These are phyloP conservation scores for Monilinia vaccinii-corymbosi DNA, from an alignment of 2,329 filamentous ascomycete genomes.

Conservation along the genomic window DNA sequence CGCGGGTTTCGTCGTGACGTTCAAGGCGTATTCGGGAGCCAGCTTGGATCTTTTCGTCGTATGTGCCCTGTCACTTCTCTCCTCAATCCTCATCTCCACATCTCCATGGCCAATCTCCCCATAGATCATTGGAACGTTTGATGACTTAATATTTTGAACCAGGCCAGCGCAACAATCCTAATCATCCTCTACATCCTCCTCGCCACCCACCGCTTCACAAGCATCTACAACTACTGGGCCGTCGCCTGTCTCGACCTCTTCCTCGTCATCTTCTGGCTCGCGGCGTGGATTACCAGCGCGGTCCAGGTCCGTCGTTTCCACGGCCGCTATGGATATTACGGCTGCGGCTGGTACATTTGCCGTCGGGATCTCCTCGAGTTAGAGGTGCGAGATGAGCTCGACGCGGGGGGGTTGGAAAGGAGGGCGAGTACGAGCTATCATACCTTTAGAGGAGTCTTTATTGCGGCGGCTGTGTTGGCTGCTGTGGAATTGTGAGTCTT, in stretches of 20 bases:
- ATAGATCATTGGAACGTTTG: too few relatives aligned
- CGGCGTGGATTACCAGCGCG: not conserved
- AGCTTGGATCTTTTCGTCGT: constrained; percentile 3
- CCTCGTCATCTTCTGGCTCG: constrained; percentile 2
- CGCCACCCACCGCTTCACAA: not conserved
- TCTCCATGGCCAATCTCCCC: too few relatives aligned
- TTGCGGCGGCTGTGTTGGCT: not conserved
- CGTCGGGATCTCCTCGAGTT: not conserved
- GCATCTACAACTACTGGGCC: constrained; percentile 5
- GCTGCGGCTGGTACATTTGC: not conserved
- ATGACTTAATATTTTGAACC: too few relatives aligned
- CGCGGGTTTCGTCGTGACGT: constrained; percentile 4
- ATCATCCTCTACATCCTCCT: constrained; percentile 4
- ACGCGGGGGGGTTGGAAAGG: not conserved
- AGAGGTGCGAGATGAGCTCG: not conserved
- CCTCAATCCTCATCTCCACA: not conserved
- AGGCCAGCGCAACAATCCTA: constrained; percentile 6
- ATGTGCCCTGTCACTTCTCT: not conserved
- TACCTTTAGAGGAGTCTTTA: not conserved
- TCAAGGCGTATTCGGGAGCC: constrained; percentile 1
- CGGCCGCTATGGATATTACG: not conserved
- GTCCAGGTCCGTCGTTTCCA: not conserved
- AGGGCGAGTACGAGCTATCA: not conserved
- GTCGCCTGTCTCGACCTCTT: constrained; percentile 3
- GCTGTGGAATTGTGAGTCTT: constrained; percentile 9